Conservation (phyloP, 371 early-diverging fungal genomes). For the Basidiobolus meristosporus region DNA sequence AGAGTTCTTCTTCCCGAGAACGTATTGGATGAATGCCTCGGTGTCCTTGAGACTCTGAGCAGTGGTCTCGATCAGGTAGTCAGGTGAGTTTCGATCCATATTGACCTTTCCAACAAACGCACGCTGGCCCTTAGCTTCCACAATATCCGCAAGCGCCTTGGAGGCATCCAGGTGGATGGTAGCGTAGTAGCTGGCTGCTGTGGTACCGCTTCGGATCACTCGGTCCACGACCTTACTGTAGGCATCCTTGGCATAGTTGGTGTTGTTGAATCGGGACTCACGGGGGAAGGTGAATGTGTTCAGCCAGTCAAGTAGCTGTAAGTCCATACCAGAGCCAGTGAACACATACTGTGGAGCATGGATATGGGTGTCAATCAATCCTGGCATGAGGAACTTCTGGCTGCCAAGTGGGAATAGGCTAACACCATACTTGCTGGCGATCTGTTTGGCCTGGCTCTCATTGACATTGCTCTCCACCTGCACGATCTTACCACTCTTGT, state of each 20-base stretch:
- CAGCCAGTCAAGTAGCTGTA: slow-evolving; percentile 81
- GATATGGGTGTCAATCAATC: slow-evolving; percentile 84
- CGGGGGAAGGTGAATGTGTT: slow-evolving; percentile 68
- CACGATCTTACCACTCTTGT: too few relatives aligned
- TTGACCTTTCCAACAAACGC: slow-evolving; percentile 85
- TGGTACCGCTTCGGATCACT: too few relatives aligned
- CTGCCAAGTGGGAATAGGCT: too few relatives aligned
- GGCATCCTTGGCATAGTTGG: too few relatives aligned
- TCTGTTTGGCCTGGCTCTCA: too few relatives aligned
- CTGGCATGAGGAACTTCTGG: slow-evolving; percentile 73
- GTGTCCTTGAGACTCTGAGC: too few relatives aligned
- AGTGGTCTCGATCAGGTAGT: too few relatives aligned
- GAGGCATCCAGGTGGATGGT: slow-evolving; percentile 66
- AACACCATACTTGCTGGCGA: too few relatives aligned
- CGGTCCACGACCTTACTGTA: too few relatives aligned
- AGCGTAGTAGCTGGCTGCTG: slow-evolving; percentile 79
- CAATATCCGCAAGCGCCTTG: slow-evolving; percentile 42
- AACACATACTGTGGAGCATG: slow-evolving; percentile 91
- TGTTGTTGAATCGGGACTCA: slow-evolving; percentile 50
- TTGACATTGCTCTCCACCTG: too few relatives aligned
- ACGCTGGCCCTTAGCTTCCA: slow-evolving; percentile 59
- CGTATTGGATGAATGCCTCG: slow-evolving; percentile 44
- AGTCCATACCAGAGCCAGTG: slow-evolving; percentile 70
- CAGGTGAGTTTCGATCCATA: slow-evolving; percentile 81
- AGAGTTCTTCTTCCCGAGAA: too few relatives aligned